Conservation (phyloP, 1,284 basidiomycete species). For the Tilletia walkeri region DNA sequence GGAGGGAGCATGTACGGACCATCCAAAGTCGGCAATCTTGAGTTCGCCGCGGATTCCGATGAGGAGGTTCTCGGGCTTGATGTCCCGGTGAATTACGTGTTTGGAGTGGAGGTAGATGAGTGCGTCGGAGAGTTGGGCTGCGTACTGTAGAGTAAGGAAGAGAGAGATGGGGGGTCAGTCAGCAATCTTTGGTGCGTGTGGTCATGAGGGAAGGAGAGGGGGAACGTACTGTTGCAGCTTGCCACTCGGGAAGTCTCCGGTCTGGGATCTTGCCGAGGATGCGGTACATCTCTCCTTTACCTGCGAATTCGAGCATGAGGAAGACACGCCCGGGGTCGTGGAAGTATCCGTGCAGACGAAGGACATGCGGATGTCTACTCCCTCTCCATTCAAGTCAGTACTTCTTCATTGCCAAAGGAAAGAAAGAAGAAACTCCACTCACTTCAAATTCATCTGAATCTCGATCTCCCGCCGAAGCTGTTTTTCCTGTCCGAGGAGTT, state of each 20-base stretch:
- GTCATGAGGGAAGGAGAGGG: neutral
- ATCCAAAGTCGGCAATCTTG: constrained; percentile 98
- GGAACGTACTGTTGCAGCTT: constrained; percentile 64
- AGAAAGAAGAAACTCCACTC: constrained; percentile 28
- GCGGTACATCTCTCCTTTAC: constrained; percentile 93
- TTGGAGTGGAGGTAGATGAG: constrained; percentile 88
- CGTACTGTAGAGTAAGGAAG: constrained; percentile 64
- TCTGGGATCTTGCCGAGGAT: constrained; percentile 72
- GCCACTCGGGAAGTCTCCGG: constrained; percentile 80
- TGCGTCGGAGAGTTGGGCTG: constrained; percentile 98
- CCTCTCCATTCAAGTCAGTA: neutral
- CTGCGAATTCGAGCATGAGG: constrained; percentile 94
- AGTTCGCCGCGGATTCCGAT: constrained; percentile 93
- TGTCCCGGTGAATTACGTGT: constrained; percentile 97
- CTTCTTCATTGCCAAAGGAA: neutral
- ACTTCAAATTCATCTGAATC: constrained; percentile 90
- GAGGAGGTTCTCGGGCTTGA: constrained; percentile 96
- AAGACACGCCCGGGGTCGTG: constrained; percentile 98
- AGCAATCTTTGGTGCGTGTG: neutral
- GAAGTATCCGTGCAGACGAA: constrained; percentile 93
- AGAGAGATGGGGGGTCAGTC: neutral
- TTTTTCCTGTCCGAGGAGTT: constrained; percentile 72
- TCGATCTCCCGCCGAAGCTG: constrained; percentile 97
- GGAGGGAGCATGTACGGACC: constrained; percentile 95
- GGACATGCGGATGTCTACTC: constrained; percentile 81